Evolutionary conservation across 1,284 basidiomycete genomes (phyloP).

Genomic region (Acaromyces ingoldii): DNA sequence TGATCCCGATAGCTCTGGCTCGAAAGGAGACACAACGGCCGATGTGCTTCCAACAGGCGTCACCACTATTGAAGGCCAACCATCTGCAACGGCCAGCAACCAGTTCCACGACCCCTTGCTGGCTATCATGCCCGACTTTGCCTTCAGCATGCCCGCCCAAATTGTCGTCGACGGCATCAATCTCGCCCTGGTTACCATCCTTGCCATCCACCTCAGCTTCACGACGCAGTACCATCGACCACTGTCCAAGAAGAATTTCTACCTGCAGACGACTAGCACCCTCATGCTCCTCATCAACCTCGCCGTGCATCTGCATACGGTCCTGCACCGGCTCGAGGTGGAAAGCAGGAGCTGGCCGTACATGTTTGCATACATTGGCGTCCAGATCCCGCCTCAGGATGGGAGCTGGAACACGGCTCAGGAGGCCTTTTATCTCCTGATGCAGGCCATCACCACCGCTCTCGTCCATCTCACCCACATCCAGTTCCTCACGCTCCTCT

Average conservation of each 20-base stretch:
- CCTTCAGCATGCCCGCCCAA: constrained; percentile 83
- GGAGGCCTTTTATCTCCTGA: constrained; percentile 74
- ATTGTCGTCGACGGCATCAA: constrained; percentile 81
- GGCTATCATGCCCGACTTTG: constrained; percentile 52
- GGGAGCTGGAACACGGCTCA: constrained; percentile 65
- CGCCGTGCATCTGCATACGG: constrained; percentile 54
- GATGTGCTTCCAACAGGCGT: constrained; percentile 25
- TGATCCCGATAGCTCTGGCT: too few species aligned
- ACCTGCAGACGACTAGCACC: constrained; percentile 78
- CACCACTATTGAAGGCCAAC: constrained; percentile 28
- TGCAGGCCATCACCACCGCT: constrained; percentile 78
- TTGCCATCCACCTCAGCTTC: constrained; percentile 86
- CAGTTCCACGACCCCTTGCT: constrained; percentile 18
- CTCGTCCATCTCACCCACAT: constrained; percentile 92
- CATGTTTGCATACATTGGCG: constrained; percentile 84
- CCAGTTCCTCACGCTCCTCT: constrained; percentile 92
- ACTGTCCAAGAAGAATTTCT: constrained; percentile 83
- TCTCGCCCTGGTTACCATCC: constrained; percentile 76
- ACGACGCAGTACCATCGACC: constrained; percentile 95
- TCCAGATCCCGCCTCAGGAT: constrained; percentile 67
- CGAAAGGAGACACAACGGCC: too few species aligned
- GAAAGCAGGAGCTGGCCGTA: constrained; percentile 81
- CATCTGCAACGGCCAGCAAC: constrained; percentile 16
- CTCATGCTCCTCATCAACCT: constrained; percentile 62
- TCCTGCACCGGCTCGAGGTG: constrained; percentile 61